phyloP scores from a whole-genome alignment of 2,329 filamentous ascomycete genomes.

The Phyllosticta paracitricarpa region DNA sequence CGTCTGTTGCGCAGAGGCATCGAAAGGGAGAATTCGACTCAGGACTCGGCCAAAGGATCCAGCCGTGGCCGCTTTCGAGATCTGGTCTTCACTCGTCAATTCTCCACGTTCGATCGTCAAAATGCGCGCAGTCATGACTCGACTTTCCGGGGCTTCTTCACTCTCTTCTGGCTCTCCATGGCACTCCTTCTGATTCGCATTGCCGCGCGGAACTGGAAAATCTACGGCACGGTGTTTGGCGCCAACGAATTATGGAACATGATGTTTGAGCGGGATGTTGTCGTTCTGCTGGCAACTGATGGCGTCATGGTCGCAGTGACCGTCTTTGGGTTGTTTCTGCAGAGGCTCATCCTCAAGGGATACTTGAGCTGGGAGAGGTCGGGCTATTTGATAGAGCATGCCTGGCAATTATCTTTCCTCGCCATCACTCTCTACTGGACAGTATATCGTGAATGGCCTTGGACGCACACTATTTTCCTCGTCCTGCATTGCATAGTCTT shows the following conservation, averaged over 20 bases:
- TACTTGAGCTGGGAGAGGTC: conserved; percentile 55
- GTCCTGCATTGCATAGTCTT: conserved; percentile 65
- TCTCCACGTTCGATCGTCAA: conserved; percentile 65
- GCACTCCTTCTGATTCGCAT: conserved; percentile 57
- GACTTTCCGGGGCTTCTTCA: conserved; percentile 71
- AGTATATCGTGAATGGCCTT: conserved; percentile 65
- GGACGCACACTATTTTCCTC: conserved; percentile 73
- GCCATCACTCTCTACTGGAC: conserved; percentile 54
- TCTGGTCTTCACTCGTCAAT: conserved; percentile 61
- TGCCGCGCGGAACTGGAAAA: conserved; percentile 56
- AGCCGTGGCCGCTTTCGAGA: conserved; percentile 37
- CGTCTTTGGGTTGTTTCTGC: conserved; percentile 55
- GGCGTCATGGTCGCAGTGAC: conserved; percentile 59
- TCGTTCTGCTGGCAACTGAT: conserved; percentile 50
- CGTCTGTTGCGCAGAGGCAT: conserved; percentile 36
- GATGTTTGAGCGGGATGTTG: conserved; percentile 51
- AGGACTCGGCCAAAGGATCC: conserved; percentile 18
- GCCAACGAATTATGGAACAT: conserved; percentile 60
- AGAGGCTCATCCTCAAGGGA: conserved; percentile 49
- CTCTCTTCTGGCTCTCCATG: conserved; percentile 66
- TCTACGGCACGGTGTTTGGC: conserved; percentile 59
- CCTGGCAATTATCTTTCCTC: conserved; percentile 61
- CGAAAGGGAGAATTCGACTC: conserved; percentile 30
- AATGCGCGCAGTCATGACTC: conserved; percentile 56
- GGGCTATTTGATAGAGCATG: conserved; percentile 66